phyloP scores from a whole-genome alignment of 768 basidiomycete genomes.

The Termitomyces sp. region DNA sequence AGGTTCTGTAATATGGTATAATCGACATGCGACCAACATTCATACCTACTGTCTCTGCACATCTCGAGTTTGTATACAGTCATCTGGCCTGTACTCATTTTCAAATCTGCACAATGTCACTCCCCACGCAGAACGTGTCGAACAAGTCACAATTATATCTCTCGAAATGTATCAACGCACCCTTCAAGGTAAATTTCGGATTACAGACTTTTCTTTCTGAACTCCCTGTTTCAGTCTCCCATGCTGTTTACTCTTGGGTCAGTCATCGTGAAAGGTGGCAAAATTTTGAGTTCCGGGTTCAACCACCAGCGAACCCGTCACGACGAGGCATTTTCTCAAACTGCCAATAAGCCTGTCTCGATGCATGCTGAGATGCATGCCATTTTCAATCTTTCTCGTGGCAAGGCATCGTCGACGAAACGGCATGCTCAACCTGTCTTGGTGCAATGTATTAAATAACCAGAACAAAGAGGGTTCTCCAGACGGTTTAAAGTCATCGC shows the following conservation, averaged over 20 bases:
- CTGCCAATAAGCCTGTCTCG: slow-evolving; percentile 29
- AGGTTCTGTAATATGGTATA: not conserved
- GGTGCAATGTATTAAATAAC: slow-evolving; percentile 5
- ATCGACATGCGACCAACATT: not conserved
- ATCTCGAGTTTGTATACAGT: not conserved
- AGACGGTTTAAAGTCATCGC: not conserved
- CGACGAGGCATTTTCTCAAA: slow-evolving; percentile 35
- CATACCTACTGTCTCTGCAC: not conserved
- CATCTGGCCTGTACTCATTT: not conserved
- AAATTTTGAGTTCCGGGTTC: slow-evolving; percentile 44
- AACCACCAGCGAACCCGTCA: slow-evolving; percentile 53
- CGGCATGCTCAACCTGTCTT: slow-evolving; percentile 39
- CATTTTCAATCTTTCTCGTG: slow-evolving; percentile 44
- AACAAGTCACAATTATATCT: slow-evolving; percentile 5
- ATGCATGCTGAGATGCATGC: slow-evolving; percentile 61
- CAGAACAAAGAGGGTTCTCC: not conserved
- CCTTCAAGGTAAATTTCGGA: not conserved
- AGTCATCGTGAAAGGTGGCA: slow-evolving; percentile 44
- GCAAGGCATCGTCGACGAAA: slow-evolving; percentile 47
- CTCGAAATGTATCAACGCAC: not conserved
- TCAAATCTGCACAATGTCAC: not conserved
- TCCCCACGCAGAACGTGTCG: not conserved
- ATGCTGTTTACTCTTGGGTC: slow-evolving; percentile 8
- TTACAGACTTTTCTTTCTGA: not conserved
- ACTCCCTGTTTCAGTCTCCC: slow-evolving; percentile 1